A percentile compares a stretch with the other conserved stretches of the same genome.
phyloP scores from a whole-genome alignment of 176 grass and related monocot genomes.

The Avena eriantha region DNA sequence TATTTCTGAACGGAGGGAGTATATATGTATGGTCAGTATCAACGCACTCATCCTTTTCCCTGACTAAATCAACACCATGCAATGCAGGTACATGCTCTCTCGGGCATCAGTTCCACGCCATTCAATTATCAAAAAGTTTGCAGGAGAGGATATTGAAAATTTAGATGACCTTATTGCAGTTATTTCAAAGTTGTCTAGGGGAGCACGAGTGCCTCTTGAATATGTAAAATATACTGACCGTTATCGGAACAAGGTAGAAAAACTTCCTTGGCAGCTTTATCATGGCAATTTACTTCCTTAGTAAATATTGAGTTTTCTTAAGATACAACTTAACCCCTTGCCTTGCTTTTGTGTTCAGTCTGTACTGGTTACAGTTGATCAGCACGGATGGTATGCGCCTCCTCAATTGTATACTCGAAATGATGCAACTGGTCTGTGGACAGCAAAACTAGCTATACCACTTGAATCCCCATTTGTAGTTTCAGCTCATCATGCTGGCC shows the following conservation, averaged over 20 bases:
- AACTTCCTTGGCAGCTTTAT: constrained; percentile 29
- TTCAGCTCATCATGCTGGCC: constrained; percentile 49
- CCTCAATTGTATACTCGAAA: constrained; percentile 88
- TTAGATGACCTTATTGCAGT: constrained; percentile 84
- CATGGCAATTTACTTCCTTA: not conserved
- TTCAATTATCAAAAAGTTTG: constrained; percentile 97
- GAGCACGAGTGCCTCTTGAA: constrained; percentile 92
- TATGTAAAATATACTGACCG: constrained; percentile 93
- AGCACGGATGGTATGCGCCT: constrained; percentile 91
- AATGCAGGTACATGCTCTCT: constrained; percentile 94
- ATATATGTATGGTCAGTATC: constrained; percentile 13
- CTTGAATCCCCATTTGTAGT: constrained; percentile 61
- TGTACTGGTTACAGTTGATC: constrained; percentile 93
- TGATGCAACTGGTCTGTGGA: constrained; percentile 85
- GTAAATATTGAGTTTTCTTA: constrained; percentile 23
- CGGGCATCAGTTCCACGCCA: constrained; percentile 94
- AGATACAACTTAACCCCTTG: constrained; percentile 11
- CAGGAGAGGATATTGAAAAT: constrained; percentile 77
- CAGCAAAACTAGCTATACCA: constrained; percentile 64
- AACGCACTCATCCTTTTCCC: constrained; percentile 31
- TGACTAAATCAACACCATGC: constrained; percentile 44
- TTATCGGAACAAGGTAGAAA: constrained; percentile 85
- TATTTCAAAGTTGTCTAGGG: constrained; percentile 86
- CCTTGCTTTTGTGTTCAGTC: constrained; percentile 60
- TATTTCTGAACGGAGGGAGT: no score